Evolutionary conservation across 2,329 filamentous ascomycete species (phyloP), one percentile per base, ranked within the genome.

Genomic region (Mycosphaerelloides madeirae): DNA sequence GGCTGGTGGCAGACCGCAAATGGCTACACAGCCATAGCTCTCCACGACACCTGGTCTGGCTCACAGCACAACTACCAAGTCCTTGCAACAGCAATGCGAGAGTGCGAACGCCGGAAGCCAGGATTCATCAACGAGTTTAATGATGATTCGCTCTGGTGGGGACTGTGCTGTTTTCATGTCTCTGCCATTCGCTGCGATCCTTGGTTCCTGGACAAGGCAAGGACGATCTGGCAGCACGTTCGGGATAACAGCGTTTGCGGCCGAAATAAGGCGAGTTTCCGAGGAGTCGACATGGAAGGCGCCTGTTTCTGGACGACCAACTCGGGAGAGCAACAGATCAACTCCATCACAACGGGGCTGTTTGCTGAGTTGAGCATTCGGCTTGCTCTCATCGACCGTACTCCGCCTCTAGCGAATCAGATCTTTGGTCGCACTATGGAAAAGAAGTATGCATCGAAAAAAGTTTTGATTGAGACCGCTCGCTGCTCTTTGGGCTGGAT

Each of bases 301-400:
- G 37, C 37, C 5, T 35, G 29, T 22, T 46, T 29, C 19, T 41
- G 43, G 43, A 46, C 29, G 12, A 41, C 43, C 3, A 36, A 34
- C 3, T 12, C 19, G 16, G 43, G 31, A 25, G 38, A 41, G 25
- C 38, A 41, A 29, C 43, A 46, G 32, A 41, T 46, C 31, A 46
- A 46, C 37, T 31, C 43, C 9, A 41, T 46, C n/a, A 41, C 36
- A n/a, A 46, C 37, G n/a, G 43, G 43, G 6, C 18, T 46, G 11
- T 41, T 41, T 28, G 39, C 39, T 16, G 39, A 41, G 31, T 34
- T 41, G 29, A 31, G 37, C n/a, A 14, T 39, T 6, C 37, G 37
- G 9, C 22, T 39, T 13, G 37, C 37, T 13, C 14, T 39, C n/a
- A 7, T 31, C 9, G 37, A 39, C 5, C 11, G n/a, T 35, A n/a